Evolutionary conservation across 2,329 filamentous ascomycete species (phyloP).

Genomic region (Stagonosporopsis tanaceti): DNA sequence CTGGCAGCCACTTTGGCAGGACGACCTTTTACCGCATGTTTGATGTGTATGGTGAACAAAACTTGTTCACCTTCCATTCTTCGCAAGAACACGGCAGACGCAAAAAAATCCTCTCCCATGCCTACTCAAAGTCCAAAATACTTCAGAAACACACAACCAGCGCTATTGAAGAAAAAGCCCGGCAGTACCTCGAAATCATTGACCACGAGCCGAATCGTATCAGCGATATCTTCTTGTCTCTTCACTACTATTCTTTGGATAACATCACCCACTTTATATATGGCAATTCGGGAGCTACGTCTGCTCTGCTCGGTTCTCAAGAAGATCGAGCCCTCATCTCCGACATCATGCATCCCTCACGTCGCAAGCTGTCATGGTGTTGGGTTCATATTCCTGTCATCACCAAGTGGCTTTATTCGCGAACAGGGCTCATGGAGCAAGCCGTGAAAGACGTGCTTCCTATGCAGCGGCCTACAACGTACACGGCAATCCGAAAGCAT

Average conservation of each 20-base stretch:
- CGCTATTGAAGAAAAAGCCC: background rate
- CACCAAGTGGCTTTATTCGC: background rate
- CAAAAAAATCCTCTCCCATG: conserved; percentile 1
- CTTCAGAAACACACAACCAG: background rate
- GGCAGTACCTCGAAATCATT: background rate
- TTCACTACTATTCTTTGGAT: conserved; percentile 4
- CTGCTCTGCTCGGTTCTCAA: background rate
- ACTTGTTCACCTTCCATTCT: background rate
- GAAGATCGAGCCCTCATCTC: background rate
- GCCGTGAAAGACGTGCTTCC: background rate
- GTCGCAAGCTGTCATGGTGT: background rate
- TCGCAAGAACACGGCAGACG: conserved; percentile 1
- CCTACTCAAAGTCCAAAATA: conserved; percentile 1
- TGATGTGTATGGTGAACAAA: conserved; percentile 1
- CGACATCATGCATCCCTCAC: conserved; percentile 1
- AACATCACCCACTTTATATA: conserved; percentile 6
- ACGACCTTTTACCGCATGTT: conserved; percentile 3
- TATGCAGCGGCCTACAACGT: conserved; percentile 2
- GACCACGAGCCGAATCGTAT: background rate
- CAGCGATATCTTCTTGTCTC: background rate
- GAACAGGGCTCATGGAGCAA: background rate
- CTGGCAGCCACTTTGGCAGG: conserved; percentile 1
- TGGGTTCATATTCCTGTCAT: background rate
- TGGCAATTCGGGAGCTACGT: background rate
- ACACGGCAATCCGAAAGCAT: conserved; percentile 3